Conservation (phyloP, 441 rosid species). For the Pelargonium cotyledonis region DNA sequence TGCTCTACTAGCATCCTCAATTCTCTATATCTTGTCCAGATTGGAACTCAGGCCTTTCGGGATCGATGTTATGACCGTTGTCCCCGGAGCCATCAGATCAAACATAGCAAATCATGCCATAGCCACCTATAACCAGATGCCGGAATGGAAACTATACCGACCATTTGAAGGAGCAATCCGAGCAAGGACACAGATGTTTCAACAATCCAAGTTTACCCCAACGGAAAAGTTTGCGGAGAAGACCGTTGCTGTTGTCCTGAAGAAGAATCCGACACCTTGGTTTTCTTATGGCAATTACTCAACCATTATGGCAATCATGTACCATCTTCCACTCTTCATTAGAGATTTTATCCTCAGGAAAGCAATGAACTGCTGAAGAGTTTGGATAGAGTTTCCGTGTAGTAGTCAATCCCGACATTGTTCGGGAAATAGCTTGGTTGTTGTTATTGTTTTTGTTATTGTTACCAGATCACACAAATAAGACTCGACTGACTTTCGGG, state of each 20-base stretch:
- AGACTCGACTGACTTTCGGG: background rate
- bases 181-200: constrained; percentile 53
- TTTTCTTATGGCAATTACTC: background rate
- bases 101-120: constrained; percentile 68
- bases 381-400: too few relatives aligned
- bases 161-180: constrained; percentile 56
- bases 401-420: too few relatives aligned
- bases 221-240: constrained; percentile 15
- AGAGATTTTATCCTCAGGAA: background rate
- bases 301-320: background rate
- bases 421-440: too few relatives aligned
- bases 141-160: constrained; percentile 69
- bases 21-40: constrained; percentile 28
- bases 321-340: background rate
- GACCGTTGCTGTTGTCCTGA: background rate
- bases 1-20: too few relatives aligned
- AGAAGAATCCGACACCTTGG: background rate
- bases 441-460: constrained; percentile 3
- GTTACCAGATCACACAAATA: constrained; percentile 4
- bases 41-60: constrained; percentile 77
- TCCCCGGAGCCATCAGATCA: constrained; percentile 68
- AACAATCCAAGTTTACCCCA: constrained; percentile 51
- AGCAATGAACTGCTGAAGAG: background rate
- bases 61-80: constrained; percentile 64
- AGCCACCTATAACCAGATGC: constrained; percentile 46